phyloP scores from a whole-genome alignment of 257 asterid genomes.

The Lantana camara region DNA sequence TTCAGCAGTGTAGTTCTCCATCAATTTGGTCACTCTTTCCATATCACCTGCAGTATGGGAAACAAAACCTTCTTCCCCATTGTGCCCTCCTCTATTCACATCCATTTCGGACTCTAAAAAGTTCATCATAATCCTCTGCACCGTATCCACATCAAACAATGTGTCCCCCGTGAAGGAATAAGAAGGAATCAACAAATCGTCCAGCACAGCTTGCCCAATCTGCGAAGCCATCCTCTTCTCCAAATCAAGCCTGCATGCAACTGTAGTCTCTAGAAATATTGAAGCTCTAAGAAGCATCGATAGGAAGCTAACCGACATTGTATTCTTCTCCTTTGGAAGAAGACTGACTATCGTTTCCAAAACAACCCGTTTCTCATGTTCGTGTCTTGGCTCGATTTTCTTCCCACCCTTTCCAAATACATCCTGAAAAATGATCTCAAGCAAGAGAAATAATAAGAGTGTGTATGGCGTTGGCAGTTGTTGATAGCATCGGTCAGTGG shows the following conservation, averaged over 20 bases:
- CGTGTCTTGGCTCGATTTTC: slow-evolving; percentile 66
- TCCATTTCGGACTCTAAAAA: slow-evolving; percentile 62
- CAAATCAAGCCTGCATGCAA: slow-evolving; percentile 84
- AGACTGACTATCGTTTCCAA: slow-evolving; percentile 85
- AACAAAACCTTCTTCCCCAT: slow-evolving; percentile 40
- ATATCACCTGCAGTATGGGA: slow-evolving; percentile 42
- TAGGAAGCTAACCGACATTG: slow-evolving; percentile 77
- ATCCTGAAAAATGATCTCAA: slow-evolving; percentile 48
- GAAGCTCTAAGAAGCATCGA: slow-evolving; percentile 90
- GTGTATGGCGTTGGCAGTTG: background rate
- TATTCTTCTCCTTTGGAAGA: slow-evolving; percentile 71
- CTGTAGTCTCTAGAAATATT: slow-evolving; percentile 72
- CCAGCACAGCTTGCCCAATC: slow-evolving; percentile 78
- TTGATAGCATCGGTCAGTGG: no score
- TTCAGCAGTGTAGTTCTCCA: slow-evolving; percentile 76
- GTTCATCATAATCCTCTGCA: slow-evolving; percentile 63
- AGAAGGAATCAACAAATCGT: slow-evolving; percentile 75
- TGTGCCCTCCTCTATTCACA: slow-evolving; percentile 29
- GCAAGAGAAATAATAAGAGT: slow-evolving; percentile 9
- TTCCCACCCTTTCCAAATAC: slow-evolving; percentile 70
- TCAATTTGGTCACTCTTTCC: slow-evolving; percentile 58
- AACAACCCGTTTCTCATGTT: slow-evolving; percentile 80
- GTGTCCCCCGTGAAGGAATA: slow-evolving; percentile 72
- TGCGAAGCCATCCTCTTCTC: slow-evolving; percentile 80
- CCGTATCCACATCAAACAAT: slow-evolving; percentile 71